Base-by-base conservation (phyloP, 495 filamentous ascomycete species). In the Penicillium lagena region DNA sequence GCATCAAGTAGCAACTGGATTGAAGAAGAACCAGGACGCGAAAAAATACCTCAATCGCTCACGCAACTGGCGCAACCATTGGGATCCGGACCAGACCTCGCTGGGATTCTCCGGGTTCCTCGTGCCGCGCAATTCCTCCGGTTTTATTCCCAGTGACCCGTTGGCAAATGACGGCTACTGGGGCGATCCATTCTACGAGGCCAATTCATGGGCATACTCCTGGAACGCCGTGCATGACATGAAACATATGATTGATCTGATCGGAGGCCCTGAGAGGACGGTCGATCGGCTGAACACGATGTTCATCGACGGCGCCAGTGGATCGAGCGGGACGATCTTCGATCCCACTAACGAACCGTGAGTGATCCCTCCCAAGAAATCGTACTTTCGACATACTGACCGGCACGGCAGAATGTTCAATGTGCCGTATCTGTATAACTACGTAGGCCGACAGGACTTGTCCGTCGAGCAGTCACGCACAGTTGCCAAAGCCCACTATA, bases 41-140 rank as follows among this genome's bases (percentile, higher is more conserved):
- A 28, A 62, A 7, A 85, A 76, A 45, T 89, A 89, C 47, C 63
- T 86, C 17, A 63, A 72, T 37, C 76, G 85, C 2, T 83, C 80
- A 0, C 71, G 74, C 7, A 81, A 85, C 46, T 89, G 85, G 85
- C 70, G 78, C 8, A 85, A 86, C 54, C 83, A 86, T 49, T 90
- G 82, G 81, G 81, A 86, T 56, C 51, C 73, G 0, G 54, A 72
- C 32, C 66, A 72, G 30, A 73, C 67, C 0, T 75, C 77, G 1
- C 60, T 76, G 2, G 72, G 69, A 9, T 85, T 81, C 55, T 67
- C 66, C 2, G 83, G 85, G 9, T 88, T 87, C 58, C 66, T 87
- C 0, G 82, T 78, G 0, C 85, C 85, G 2, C 70, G 80, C 5
- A 58, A 70, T 51, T 46, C 60, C 11, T 58, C 72, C 15, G 82